Base-by-base conservation (phyloP, 352 stramenopile species). In the Globisporangium acanthophoron region DNA sequence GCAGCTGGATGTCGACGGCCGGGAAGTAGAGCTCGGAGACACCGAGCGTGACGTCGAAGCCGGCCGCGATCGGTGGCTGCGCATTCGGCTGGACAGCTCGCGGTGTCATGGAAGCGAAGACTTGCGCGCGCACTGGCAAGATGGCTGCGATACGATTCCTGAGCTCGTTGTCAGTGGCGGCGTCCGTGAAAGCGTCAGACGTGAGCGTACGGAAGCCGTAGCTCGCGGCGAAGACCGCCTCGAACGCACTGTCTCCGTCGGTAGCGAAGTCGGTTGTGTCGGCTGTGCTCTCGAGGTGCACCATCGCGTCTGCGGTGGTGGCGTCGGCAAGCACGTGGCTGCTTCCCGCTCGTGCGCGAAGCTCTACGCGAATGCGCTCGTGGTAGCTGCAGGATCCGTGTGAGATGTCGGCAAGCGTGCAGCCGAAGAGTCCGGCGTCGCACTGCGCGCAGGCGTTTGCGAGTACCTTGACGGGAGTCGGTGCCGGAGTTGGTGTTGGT, bases 121-220 rank as follows among this genome's bases (percentile, higher is more conserved):
- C 40, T 8, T 29, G 29, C 2, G 43, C 27, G 18, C 41, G 29
- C 29, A 11, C 40, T 12, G 67, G 60, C 7, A 74, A 21, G 37
- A 71, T 58, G 15, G 41, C 55, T 2, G 8, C 16, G 4, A 74
- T 5, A 3, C 64, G 39, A 0, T n/a, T 2, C 9, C 47, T 27
- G 15, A 74, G 40, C 7, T 69, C 50, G 2, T 39, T 47, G 11
- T 61, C 45, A 1, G 46, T 45, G 5, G 57, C 55, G 1, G 46
- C 24, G 6, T 66, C 29, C 5, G 11, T 65, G 21, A 72, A 63
- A 2, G 40, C 20, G 0, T n/a, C 39, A 12, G 51, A 64, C 27
- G 39, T 47, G 1, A 70, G 44, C 18, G 18, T 35, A 29, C 58
- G 59, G 21, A 65, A 64, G 20, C 56, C 65, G 24, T 66, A 68